A percentile compares a stretch with the other conserved stretches of the same genome.
phyloP scores from a whole-genome alignment of 352 stramenopile genomes.

The Aphanomyces euteiches region DNA sequence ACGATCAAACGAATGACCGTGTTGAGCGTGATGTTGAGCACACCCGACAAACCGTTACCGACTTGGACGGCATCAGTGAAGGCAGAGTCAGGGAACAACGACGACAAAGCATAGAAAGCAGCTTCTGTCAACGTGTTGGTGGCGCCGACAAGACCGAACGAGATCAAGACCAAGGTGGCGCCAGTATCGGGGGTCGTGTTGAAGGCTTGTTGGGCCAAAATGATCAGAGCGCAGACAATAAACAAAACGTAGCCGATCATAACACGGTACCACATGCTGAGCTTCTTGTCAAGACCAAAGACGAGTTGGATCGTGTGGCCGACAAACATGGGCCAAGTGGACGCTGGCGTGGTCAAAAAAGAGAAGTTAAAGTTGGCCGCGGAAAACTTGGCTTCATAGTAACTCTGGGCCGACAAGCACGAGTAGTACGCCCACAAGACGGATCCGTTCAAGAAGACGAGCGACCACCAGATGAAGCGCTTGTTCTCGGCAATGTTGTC shows the following conservation, averaged over 20 bases:
- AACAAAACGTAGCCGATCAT: conserved; percentile 53
- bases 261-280: conserved; percentile 46
- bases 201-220: conserved; percentile 46
- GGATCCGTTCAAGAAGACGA: conserved; percentile 69
- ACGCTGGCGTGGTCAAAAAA: conserved; percentile 59
- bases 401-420: conserved; percentile 63
- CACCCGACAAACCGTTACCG: conserved; percentile 46
- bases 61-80: conserved; percentile 67
- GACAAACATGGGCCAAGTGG: conserved; percentile 60
- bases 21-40: conserved; percentile 56
- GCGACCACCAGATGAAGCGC: conserved; percentile 52
- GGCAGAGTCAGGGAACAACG: conserved; percentile 54
- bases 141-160: conserved; percentile 49
- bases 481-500: conserved; percentile 54
- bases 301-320: conserved; percentile 54
- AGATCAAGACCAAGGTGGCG: conserved; percentile 50
- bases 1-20: conserved; percentile 54
- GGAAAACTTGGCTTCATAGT: conserved; percentile 52
- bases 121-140: conserved; percentile 56
- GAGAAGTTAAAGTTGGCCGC: conserved; percentile 47
- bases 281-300: conserved; percentile 57
- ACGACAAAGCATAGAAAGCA: conserved; percentile 56
- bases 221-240: conserved; percentile 51
- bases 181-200: conserved; percentile 34
- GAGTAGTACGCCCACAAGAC: conserved; percentile 74